Evolutionary conservation across 169 alveolate species (phyloP), one percentile per base, ranked within the genome.

Genomic region (Theileria parva): DNA sequence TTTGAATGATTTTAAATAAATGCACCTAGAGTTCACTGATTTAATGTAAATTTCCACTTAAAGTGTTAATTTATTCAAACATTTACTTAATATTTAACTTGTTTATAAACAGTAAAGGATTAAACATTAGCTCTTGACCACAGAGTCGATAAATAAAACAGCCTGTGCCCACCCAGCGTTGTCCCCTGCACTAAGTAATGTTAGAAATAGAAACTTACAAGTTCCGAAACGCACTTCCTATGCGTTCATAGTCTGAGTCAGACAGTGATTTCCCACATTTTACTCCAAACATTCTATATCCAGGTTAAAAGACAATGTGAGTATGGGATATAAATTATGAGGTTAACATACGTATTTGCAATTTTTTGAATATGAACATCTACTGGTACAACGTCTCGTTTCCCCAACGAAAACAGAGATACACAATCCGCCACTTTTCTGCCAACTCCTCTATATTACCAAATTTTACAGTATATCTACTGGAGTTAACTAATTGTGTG

Each of bases 351-450:
- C 85, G 19, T 12, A 53, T 27, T 57, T 23, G 85, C 72, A 21
- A 81, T 67, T 17, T 71, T 44, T 88, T 81, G 80, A 37, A 96
- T 92, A 75, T 96, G 98, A 17, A 95, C 94, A 81, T 96, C 98
- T n/a, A 96, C 95, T 12, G 98, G 98, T 15, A 95, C 92, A 34
- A 86, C 78, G 51, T 89, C 90, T 13, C 85, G 74, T 69, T 87
- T 86, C 44, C 95, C 94, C 55, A 96, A 69, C n/a, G 96, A 86
- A 77, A 93, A 96, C 25, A 96, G 85, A 23, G 93, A 74, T 3
- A 96, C 89, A 48, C 98, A 96, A 74, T 96, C 97, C 0, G 98
- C 98, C 25, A 96, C 98, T 88, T 96, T 96, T 19, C 92, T 89
- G 15, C 98, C 98, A 37, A 96, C 90, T 4, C 98, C 98, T 34